Evolutionary conservation across 306 rosid genomes (phyloP).

Genomic region (Glycyrrhiza uralensis): DNA sequence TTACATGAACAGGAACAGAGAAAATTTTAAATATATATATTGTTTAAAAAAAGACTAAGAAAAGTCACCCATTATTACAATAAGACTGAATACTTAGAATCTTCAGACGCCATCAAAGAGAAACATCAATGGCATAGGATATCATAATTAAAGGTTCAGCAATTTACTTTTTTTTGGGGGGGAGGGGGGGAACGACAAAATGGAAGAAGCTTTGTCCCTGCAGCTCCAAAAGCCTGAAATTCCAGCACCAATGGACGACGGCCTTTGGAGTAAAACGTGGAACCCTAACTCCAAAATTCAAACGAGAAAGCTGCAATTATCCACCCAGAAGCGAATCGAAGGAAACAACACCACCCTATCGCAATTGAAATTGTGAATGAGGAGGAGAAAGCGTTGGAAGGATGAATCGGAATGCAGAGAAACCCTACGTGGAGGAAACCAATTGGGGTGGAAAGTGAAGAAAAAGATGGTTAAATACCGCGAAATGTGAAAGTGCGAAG

Average conservation of each 20-base stretch:
- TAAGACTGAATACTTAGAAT: constrained; percentile 23
- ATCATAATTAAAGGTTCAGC: neutral
- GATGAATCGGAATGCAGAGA: neutral
- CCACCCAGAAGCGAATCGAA: neutral
- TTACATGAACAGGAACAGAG: constrained; percentile 26
- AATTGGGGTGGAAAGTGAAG: neutral
- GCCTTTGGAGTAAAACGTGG: constrained; percentile 30
- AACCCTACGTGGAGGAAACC: constrained; percentile 18
- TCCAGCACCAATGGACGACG: constrained; percentile 9
- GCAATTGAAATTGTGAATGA: neutral
- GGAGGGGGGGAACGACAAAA: neutral
- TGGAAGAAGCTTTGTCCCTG: neutral
- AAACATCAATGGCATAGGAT: constrained; percentile 18
- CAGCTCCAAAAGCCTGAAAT: constrained; percentile 31
- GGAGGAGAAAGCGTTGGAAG: neutral
- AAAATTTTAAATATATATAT: neutral
- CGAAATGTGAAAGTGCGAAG: neutral
- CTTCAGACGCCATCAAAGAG: constrained; percentile 39
- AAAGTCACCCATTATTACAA: constrained; percentile 15
- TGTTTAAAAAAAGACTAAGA: neutral
- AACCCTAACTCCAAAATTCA: constrained; percentile 26
- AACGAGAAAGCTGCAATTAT: constrained; percentile 1
- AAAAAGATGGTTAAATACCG: neutral
- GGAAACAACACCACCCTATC: neutral
- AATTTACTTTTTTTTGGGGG: constrained; percentile 1